Conservation (phyloP, 768 basidiomycete species). For the Porphyrellus cyaneotinctus region DNA sequence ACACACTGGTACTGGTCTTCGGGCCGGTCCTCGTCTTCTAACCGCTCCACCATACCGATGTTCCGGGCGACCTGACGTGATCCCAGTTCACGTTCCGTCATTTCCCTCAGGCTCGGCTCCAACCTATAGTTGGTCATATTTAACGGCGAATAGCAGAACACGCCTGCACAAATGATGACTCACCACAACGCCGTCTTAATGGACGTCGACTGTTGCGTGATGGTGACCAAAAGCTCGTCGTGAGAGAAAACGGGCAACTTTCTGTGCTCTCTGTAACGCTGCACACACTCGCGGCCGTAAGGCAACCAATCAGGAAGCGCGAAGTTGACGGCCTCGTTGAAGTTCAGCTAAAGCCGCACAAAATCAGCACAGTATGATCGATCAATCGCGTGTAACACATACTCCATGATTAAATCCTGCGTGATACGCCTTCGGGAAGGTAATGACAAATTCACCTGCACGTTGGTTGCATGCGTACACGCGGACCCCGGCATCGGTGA, state of each 20-base stretch:
- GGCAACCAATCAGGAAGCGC: conserved; percentile 94
- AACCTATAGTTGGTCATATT: conserved; percentile 52
- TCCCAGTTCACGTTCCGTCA: conserved; percentile 79
- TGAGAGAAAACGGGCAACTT: conserved; percentile 98
- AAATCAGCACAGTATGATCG: conserved; percentile 23
- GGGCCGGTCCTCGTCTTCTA: conserved; percentile 75
- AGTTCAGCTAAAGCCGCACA: conserved; percentile 69
- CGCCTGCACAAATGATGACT: conserved; percentile 26
- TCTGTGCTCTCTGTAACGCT: conserved; percentile 83
- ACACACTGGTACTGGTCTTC: conserved; percentile 97
- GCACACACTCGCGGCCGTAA: conserved; percentile 81
- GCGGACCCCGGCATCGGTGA: conserved; percentile 83
- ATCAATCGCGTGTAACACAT: conserved; percentile 37
- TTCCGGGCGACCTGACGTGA: conserved; percentile 61
- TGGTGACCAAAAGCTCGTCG: conserved; percentile 95
- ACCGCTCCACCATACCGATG: conserved; percentile 57
- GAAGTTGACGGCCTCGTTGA: conserved; percentile 99
- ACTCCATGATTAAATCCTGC: conserved; percentile 98
- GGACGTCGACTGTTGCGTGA: conserved; percentile 89
- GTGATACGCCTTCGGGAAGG: conserved; percentile 96
- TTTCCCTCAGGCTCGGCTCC: conserved; percentile 76
- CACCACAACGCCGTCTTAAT: conserved; percentile 94
- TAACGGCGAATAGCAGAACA: conserved; percentile 18
- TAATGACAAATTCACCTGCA: conserved; percentile 96
- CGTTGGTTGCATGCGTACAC: conserved; percentile 95